phyloP scores from a whole-genome alignment of 768 basidiomycete genomes.

The Tricholoma sp. region DNA sequence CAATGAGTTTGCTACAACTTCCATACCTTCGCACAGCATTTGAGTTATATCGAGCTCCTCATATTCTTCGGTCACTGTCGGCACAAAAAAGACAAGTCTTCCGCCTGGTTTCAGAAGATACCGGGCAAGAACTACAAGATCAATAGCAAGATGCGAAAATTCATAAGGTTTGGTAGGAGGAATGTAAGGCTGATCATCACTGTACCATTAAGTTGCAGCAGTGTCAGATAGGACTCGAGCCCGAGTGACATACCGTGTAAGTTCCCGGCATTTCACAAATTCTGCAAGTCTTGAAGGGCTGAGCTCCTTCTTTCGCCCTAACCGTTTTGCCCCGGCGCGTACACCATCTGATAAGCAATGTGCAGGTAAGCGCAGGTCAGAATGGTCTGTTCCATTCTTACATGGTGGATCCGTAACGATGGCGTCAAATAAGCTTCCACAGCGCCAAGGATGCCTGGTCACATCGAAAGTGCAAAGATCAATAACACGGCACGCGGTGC shows the following conservation, averaged over 20 bases:
- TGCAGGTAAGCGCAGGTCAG: not conserved
- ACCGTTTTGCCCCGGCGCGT: constrained; percentile 78
- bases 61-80: constrained; percentile 89
- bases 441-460: constrained; percentile 85
- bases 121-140: constrained; percentile 63
- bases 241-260: constrained; percentile 34
- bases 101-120: constrained; percentile 83
- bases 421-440: constrained; percentile 88
- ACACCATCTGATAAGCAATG: constrained; percentile 69
- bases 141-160: not conserved
- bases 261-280: constrained; percentile 31
- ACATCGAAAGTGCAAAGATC: constrained; percentile 92
- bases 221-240: not conserved
- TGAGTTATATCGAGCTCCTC: constrained; percentile 78
- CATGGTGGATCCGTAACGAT: constrained; percentile 95
- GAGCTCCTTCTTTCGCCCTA: constrained; percentile 61
- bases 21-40: constrained; percentile 84
- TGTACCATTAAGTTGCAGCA: not conserved
- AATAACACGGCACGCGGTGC: constrained; percentile 62
- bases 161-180: constrained; percentile 4
- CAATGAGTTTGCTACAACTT: constrained; percentile 79
- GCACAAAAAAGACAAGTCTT: constrained; percentile 92
- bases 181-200: constrained; percentile 2
- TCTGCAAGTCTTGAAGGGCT: constrained; percentile 31
- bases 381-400: constrained; percentile 30